These are phyloP conservation scores for Ceratobasidium sp. DNA, from an alignment of 1,284 basidiomycete genomes.

Conservation along the genomic window DNA sequence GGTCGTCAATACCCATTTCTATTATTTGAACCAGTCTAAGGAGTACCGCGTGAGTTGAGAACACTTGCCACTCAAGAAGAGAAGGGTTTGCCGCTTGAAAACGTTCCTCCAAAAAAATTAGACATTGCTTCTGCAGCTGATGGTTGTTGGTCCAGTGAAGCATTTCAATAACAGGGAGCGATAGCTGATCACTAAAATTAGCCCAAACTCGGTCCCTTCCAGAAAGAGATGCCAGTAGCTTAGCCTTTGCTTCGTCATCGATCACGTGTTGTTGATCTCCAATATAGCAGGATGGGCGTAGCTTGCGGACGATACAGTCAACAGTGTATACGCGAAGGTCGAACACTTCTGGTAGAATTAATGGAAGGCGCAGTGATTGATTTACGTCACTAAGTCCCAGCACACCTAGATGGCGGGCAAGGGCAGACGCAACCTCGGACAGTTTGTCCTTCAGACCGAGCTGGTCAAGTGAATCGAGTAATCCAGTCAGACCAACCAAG, in stretches of 20 bases:
- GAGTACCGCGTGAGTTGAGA: too few species aligned
- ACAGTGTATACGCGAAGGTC: conserved; percentile 7
- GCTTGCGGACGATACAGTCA: background rate
- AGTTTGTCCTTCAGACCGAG: conserved; percentile 1
- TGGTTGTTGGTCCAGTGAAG: background rate
- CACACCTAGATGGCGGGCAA: background rate
- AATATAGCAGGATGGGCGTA: background rate
- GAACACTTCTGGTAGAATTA: background rate
- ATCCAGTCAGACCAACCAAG: conserved; percentile 5
- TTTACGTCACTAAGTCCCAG: background rate
- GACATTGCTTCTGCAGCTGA: background rate
- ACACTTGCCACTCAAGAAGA: too few species aligned
- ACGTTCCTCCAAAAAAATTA: too few species aligned
- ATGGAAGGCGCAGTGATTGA: background rate
- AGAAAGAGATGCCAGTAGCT: background rate
- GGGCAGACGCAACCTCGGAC: background rate
- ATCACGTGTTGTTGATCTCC: background rate
- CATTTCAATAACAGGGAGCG: background rate
- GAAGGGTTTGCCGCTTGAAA: too few species aligned
- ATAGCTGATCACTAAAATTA: background rate
- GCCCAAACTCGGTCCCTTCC: background rate
- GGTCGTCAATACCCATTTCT: too few species aligned
- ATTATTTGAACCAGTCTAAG: too few species aligned
- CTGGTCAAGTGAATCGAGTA: background rate
- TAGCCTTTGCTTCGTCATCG: background rate